Percentiles rank a stretch among this genome's conserved stretches.
These are phyloP conservation scores for Ammopiptanthus mongolicus DNA, from an alignment of 306 rosid genomes.

Conservation along the genomic window DNA sequence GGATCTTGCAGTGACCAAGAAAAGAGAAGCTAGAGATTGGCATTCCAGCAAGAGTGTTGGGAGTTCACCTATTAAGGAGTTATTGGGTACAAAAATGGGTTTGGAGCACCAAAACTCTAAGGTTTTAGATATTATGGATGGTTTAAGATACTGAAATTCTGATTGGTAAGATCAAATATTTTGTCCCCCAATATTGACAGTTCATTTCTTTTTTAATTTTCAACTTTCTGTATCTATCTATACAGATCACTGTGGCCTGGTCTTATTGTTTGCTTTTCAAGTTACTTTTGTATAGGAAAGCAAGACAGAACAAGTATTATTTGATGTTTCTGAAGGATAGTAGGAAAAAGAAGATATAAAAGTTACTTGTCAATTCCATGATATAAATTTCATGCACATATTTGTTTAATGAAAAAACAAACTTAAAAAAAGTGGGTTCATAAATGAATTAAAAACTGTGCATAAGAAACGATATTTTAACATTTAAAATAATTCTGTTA, in stretches of 20 bases:
- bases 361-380: neutral
- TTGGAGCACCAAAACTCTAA: constrained; percentile 2
- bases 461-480: no score
- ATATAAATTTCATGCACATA: neutral
- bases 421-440: neutral
- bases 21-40: constrained; percentile 29
- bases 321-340: neutral
- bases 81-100: constrained; percentile 12
- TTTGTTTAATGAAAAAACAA: neutral
- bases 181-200: neutral
- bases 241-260: neutral
- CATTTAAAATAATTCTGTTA: no score
- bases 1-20: constrained; percentile 31
- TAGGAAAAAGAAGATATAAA: neutral
- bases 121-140: constrained; percentile 55
- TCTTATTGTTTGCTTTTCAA: neutral
- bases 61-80: constrained; percentile 46
- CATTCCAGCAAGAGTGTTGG: constrained; percentile 50
- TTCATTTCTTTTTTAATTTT: neutral
- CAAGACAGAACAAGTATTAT: neutral
- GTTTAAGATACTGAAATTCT: constrained; percentile 22
- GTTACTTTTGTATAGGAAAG: neutral
- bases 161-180: neutral
- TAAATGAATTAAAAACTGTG: neutral
- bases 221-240: neutral